Conservation (phyloP, 2,329 filamentous ascomycete species). For the Pezicula neosporulosa region DNA sequence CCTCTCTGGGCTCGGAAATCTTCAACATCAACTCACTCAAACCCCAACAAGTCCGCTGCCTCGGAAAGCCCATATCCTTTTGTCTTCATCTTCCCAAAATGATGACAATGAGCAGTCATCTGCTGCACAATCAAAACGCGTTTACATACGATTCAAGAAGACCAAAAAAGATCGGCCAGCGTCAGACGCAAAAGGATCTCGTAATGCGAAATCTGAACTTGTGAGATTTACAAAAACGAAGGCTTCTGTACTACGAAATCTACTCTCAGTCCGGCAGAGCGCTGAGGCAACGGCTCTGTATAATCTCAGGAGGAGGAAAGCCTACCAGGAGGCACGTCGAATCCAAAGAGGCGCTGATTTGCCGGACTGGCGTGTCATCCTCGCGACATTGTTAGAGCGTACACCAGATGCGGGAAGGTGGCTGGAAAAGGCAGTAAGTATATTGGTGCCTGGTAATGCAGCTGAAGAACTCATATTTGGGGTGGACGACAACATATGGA, state of each 20-base stretch:
- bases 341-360: slow-evolving; percentile 1
- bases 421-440: slow-evolving; percentile 14
- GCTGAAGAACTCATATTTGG: slow-evolving; percentile 7
- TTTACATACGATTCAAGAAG: not conserved
- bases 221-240: not conserved
- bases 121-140: not conserved
- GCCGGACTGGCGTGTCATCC: slow-evolving; percentile 19
- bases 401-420: slow-evolving; percentile 15
- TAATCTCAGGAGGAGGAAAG: slow-evolving; percentile 1
- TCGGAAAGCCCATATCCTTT: not conserved
- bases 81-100: not conserved
- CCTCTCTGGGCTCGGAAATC: slow-evolving; percentile 34
- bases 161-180: too few relatives aligned
- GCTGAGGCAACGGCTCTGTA: not conserved
- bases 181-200: not conserved
- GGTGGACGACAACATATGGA: slow-evolving; percentile 19
- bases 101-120: not conserved
- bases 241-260: not conserved
- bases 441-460: slow-evolving; percentile 10
- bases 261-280: not conserved
- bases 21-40: slow-evolving; percentile 6
- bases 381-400: slow-evolving; percentile 9
- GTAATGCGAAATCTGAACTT: not conserved
- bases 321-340: slow-evolving; percentile 6
- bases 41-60: not conserved